Conservation (phyloP, 495 filamentous ascomycete species). For the Arthonia radiata region DNA sequence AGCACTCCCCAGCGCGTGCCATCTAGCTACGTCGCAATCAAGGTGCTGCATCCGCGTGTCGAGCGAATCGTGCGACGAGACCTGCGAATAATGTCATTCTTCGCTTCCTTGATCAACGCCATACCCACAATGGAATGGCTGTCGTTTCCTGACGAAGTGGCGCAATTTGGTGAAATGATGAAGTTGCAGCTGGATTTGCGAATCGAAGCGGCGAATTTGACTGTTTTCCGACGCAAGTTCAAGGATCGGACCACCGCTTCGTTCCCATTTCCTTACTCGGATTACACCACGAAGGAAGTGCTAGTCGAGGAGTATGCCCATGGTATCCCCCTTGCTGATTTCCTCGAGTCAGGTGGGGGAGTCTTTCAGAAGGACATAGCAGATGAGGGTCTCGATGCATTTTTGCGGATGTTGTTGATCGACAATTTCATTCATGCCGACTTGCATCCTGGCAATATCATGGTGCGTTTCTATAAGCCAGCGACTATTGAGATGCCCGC, state of each 20-base stretch:
- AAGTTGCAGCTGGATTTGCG: conserved; percentile 80
- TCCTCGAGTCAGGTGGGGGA: conserved; percentile 75
- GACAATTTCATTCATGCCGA: conserved; percentile 99
- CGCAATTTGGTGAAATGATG: conserved; percentile 97
- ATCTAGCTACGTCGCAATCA: conserved; percentile 83
- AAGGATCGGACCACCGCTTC: conserved; percentile 69
- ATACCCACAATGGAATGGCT: conserved; percentile 96
- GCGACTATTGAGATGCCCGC: conserved; percentile 31
- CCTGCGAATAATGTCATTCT: conserved; percentile 80
- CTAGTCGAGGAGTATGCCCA: conserved; percentile 90
- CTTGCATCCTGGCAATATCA: conserved; percentile 94
- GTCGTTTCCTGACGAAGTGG: conserved; percentile 81
- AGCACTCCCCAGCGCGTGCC: conserved; percentile 63
- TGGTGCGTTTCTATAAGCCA: conserved; percentile 94
- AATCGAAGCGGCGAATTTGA: conserved; percentile 80
- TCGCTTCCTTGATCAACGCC: conserved; percentile 58
- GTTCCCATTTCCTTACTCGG: conserved; percentile 83
- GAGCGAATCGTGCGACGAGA: conserved; percentile 76
- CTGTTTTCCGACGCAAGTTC: conserved; percentile 77
- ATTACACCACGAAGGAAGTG: conserved; percentile 78
- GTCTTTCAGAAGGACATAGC: conserved; percentile 86
- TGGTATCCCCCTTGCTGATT: conserved; percentile 74
- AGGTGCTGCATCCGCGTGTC: conserved; percentile 81
- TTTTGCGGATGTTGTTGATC: conserved; percentile 87
- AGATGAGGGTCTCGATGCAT: conserved; percentile 90